Base-by-base conservation (phyloP, 2,329 filamentous ascomycete genomes). In the Beauveria australis region DNA sequence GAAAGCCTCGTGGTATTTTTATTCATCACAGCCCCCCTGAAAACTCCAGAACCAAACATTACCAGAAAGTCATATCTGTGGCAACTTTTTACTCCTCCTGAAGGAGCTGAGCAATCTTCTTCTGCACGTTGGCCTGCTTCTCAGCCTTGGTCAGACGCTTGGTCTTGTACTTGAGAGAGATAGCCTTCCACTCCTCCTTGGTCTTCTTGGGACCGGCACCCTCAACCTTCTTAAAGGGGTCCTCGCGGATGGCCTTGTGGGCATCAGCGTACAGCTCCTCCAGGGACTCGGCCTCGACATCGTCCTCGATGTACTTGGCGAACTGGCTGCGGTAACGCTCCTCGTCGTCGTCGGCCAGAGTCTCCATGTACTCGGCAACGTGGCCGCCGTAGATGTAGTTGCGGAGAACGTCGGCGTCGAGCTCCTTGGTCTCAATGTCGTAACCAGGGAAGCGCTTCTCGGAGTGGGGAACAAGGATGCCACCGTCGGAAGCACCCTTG, bases 341-440 rank as follows among this genome's bases (percentile, higher is more conserved):
- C 89, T 99, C 94, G 76, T 99, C 94, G 76, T 99, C 94, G 73
- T 99, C 94, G 80, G 94, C 94, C 67, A 99, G 90, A 63, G 89
- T 94, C 89, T 99, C 94, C 94, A 99, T 99, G 88, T 99, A 99
- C 87, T 99, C 94, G 70, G 93, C 92, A 67, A 99, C 91, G 87
- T 99, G 94, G 65, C 94, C 93, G 75, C 85, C 94, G 79, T 91
- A 93, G 85, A 99, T 99, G 89, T 99, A 99, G 85, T 92, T 96
- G 86, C 93, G 92, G 76, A 99, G 91, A 69, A 86, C 89, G 79
- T 99, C 94, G 73, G 92, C 86, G 73, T 99, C 94, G 73, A 99
- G 91, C 86, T 97, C 93, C 89, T 99, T 92, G 78, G 82, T 81
- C 84, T 99, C 94, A 37, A 96, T 90, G 78, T 99, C 94, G 88